These are phyloP conservation scores for Skeletonema grethae DNA, from an alignment of 108 stramenopile genomes.

Conservation along the genomic window DNA sequence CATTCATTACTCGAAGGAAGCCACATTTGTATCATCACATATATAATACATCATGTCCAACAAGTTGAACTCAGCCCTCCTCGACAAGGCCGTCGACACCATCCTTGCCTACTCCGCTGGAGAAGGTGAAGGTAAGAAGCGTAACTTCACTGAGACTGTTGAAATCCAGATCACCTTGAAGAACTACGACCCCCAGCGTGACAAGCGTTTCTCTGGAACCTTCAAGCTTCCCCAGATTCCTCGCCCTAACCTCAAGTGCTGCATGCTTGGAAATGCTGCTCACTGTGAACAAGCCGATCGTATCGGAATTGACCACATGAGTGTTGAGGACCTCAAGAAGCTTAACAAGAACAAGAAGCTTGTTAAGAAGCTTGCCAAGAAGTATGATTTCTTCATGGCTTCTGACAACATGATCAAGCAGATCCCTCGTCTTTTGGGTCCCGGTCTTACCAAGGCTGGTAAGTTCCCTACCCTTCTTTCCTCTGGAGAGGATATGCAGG, in stretches of 20 bases:
- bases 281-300: constrained; percentile 99
- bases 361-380: constrained; percentile 99
- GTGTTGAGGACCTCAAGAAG: constrained; percentile 99
- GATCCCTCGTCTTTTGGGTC: constrained; percentile 99
- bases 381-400: constrained; percentile 99
- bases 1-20: constrained; percentile 71
- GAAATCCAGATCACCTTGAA: constrained; percentile 98
- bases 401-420: constrained; percentile 99
- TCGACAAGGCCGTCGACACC: constrained; percentile 68
- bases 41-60: constrained; percentile 63
- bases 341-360: constrained; percentile 99
- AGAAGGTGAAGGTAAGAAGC: constrained; percentile 96
- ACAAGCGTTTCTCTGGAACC: constrained; percentile 99
- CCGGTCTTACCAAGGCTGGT: constrained; percentile 99
- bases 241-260: constrained; percentile 96
- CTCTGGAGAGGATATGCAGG: constrained; percentile 92
- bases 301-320: constrained; percentile 97
- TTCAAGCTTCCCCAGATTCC: constrained; percentile 96
- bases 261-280: constrained; percentile 98
- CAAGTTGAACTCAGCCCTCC: constrained; percentile 86
- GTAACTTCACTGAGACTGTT: constrained; percentile 98
- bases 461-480: constrained; percentile 99
- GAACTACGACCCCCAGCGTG: constrained; percentile 99
- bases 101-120: constrained; percentile 56
- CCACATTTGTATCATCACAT: constrained; percentile 7